Evolutionary conservation across 345 rosid species (phyloP).

Genomic region (Rhizophora mangle): DNA sequence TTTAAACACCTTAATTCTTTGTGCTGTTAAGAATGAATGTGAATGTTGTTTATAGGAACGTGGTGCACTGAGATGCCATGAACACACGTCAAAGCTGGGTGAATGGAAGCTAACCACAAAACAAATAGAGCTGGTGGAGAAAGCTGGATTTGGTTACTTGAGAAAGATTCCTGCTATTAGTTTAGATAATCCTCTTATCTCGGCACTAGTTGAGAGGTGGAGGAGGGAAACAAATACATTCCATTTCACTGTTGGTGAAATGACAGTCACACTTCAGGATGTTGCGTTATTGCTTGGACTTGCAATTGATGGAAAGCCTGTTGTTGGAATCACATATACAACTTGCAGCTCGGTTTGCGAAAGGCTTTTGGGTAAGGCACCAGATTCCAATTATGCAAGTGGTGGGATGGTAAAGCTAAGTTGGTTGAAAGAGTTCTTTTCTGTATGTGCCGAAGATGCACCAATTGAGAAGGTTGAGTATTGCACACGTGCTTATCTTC

Average conservation of each 20-base stretch:
- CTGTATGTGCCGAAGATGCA: slow-evolving; percentile 65
- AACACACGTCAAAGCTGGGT: slow-evolving; percentile 87
- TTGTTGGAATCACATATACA: slow-evolving; percentile 82
- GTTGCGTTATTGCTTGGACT: slow-evolving; percentile 76
- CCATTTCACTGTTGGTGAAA: slow-evolving; percentile 81
- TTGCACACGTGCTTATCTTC: slow-evolving; percentile 81
- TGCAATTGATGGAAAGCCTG: slow-evolving; percentile 86
- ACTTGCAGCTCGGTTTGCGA: slow-evolving; percentile 66
- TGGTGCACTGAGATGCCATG: slow-evolving; percentile 95
- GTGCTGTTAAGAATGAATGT: background rate
- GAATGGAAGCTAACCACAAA: slow-evolving; percentile 75
- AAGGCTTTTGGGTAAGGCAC: slow-evolving; percentile 63
- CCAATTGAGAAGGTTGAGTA: slow-evolving; percentile 53
- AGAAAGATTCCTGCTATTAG: slow-evolving; percentile 92
- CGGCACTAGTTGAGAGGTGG: slow-evolving; percentile 94
- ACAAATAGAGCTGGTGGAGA: slow-evolving; percentile 78
- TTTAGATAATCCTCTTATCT: slow-evolving; percentile 86
- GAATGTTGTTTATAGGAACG: slow-evolving; percentile 53
- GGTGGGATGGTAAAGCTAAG: slow-evolving; percentile 99
- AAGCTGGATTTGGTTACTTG: slow-evolving; percentile 85
- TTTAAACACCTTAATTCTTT: background rate
- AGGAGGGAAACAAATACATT: slow-evolving; percentile 94
- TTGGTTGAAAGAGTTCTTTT: slow-evolving; percentile 90
- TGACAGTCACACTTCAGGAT: slow-evolving; percentile 88
- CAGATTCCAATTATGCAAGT: slow-evolving; percentile 75